A percentile compares a stretch with the other conserved stretches of the same genome.
Conservation (phyloP, 2,329 filamentous ascomycete genomes). For the Calonectria pteridis region DNA sequence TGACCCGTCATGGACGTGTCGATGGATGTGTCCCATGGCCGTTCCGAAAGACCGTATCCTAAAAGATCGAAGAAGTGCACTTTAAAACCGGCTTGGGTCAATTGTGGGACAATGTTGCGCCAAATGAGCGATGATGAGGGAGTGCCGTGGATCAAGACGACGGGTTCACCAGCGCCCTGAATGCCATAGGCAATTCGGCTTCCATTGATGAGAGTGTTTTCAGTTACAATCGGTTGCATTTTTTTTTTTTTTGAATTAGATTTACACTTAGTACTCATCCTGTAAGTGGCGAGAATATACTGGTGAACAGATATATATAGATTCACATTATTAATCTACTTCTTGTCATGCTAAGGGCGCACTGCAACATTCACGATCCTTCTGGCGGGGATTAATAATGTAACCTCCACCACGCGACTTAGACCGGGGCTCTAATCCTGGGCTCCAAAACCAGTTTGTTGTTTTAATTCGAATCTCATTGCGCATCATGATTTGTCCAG, state of each 20-base stretch:
- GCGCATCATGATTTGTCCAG: neutral
- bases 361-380: neutral
- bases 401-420: neutral
- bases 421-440: too few relatives aligned
- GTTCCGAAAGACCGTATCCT: slow-evolving; percentile 49
- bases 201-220: slow-evolving; percentile 44
- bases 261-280: too few relatives aligned
- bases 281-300: neutral
- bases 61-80: slow-evolving; percentile 48
- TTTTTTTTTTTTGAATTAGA: slow-evolving; percentile 8
- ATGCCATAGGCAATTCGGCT: slow-evolving; percentile 46
- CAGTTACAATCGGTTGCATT: slow-evolving; percentile 40
- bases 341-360: slow-evolving; percentile 37
- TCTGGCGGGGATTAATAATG: neutral
- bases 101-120: slow-evolving; percentile 44
- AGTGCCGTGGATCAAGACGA: slow-evolving; percentile 50
- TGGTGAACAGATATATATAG: slow-evolving; percentile 22
- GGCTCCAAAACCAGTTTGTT: too few relatives aligned
- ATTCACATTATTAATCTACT: slow-evolving; percentile 27
- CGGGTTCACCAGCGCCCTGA: slow-evolving; percentile 41
- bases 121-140: slow-evolving; percentile 51
- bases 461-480: neutral
- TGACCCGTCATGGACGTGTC: slow-evolving; percentile 51
- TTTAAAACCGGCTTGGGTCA: slow-evolving; percentile 40
- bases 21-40: slow-evolving; percentile 42